Evolutionary conservation across 495 filamentous ascomycete species (phyloP).

Genomic region (Collariella sp.): DNA sequence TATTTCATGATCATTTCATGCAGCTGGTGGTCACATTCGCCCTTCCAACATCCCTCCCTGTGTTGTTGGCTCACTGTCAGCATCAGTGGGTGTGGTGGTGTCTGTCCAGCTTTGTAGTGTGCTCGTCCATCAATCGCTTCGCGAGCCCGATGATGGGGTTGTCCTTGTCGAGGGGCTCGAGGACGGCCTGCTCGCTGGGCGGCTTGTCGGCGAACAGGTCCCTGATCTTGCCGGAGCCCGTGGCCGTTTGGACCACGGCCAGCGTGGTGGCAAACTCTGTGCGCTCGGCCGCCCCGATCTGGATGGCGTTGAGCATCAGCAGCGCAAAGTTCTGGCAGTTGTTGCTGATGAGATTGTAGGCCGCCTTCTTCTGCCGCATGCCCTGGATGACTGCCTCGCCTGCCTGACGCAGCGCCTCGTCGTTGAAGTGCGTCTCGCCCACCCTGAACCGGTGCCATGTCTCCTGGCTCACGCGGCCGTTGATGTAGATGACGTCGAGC

Average conservation of each 20-base stretch:
- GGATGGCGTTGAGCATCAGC: slow-evolving; percentile 36
- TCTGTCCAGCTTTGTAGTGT: slow-evolving; percentile 36
- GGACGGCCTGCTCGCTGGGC: slow-evolving; percentile 14
- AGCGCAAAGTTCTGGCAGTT: slow-evolving; percentile 44
- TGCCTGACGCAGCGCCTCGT: slow-evolving; percentile 31
- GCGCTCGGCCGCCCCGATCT: slow-evolving; percentile 26
- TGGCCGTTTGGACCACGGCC: slow-evolving; percentile 34
- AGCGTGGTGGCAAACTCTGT: slow-evolving; percentile 35
- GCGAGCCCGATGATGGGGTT: slow-evolving; percentile 22
- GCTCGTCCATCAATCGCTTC: slow-evolving; percentile 33
- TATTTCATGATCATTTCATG: no score
- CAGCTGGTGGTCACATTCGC: no score
- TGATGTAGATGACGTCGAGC: slow-evolving; percentile 39
- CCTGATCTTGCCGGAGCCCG: slow-evolving; percentile 29
- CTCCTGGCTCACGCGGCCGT: slow-evolving; percentile 24
- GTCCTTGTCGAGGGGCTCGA: slow-evolving; percentile 10
- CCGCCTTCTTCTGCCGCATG: slow-evolving; percentile 32
- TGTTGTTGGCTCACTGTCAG: no score
- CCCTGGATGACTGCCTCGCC: slow-evolving; percentile 38
- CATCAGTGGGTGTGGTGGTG: slow-evolving; percentile 16
- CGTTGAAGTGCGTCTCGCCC: slow-evolving; percentile 39
- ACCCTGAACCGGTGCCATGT: slow-evolving; percentile 36
- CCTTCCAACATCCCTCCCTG: background rate
- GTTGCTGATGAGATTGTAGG: slow-evolving; percentile 41
- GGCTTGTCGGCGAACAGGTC: slow-evolving; percentile 33